A percentile compares a stretch with the other conserved stretches of the same genome.
Conservation (phyloP, 805 yeast species). For the Candida endomychidarum region DNA sequence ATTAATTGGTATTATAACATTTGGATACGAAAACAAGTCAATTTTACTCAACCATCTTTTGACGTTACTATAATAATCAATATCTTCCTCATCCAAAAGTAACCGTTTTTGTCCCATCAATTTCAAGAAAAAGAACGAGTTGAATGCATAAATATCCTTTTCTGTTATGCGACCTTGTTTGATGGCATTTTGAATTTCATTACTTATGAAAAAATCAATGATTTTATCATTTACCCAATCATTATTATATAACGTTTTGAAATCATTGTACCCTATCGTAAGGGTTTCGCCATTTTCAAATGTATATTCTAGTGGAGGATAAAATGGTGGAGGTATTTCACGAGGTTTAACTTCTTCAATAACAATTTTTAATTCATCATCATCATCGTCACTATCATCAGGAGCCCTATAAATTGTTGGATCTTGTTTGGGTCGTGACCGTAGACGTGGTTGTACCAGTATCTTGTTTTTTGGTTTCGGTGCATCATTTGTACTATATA, state of each 20-base stretch:
- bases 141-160: constrained; percentile 58
- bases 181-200: constrained; percentile 44
- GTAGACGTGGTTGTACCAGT: too few species aligned
- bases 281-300: constrained; percentile 57
- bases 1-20: constrained; percentile 77
- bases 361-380: background rate
- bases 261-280: constrained; percentile 66
- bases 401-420: too few species aligned
- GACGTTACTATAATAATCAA: constrained; percentile 57
- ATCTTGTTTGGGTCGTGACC: background rate
- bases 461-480: too few species aligned
- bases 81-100: background rate
- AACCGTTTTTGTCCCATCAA: constrained; percentile 34
- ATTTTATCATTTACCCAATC: constrained; percentile 90
- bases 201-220: constrained; percentile 79
- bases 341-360: background rate
- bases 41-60: constrained; percentile 76
- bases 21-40: constrained; percentile 55
- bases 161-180: constrained; percentile 19
- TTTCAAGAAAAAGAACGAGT: constrained; percentile 80
- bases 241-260: constrained; percentile 71
- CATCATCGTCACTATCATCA: too few species aligned
- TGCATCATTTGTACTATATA: background rate
- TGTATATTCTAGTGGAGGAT: constrained; percentile 46
- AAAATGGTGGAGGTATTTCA: constrained; percentile 38